A percentile compares a stretch with the other conserved stretches of the same genome.
phyloP scores from a whole-genome alignment of 2,329 filamentous ascomycete species.

The Fusarium sulawesiense region DNA sequence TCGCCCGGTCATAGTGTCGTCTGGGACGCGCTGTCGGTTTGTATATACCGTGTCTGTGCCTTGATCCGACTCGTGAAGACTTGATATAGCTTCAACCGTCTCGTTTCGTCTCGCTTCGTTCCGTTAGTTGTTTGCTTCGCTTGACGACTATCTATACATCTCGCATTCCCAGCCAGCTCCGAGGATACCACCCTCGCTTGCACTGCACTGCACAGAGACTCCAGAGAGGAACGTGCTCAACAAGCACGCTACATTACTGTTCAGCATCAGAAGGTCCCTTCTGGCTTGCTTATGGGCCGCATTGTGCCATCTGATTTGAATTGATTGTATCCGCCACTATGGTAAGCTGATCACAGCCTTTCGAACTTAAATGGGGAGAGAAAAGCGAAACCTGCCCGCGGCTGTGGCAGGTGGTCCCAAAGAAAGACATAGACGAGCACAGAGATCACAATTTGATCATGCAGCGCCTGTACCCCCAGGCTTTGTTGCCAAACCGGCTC shows the following conservation, averaged over 20 bases:
- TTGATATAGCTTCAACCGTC: constrained; percentile 37
- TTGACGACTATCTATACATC: constrained; percentile 15
- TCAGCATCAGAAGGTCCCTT: constrained; percentile 28
- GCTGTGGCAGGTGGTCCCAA: constrained; percentile 50
- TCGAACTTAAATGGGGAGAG: constrained; percentile 51
- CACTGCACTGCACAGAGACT: constrained; percentile 17
- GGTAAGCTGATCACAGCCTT: constrained; percentile 45
- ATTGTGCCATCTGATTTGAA: constrained; percentile 30
- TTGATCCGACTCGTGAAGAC: constrained; percentile 40
- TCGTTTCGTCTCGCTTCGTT: constrained; percentile 13
- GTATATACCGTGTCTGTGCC: constrained; percentile 40
- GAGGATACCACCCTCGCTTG: constrained; percentile 25
- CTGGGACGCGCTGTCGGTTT: constrained; percentile 38
- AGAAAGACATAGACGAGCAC: constrained; percentile 51
- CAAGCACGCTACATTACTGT: constrained; percentile 29
- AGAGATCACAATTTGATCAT: constrained; percentile 50
- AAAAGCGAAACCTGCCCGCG: constrained; percentile 50
- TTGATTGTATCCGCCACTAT: constrained; percentile 39
- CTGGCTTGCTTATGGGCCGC: constrained; percentile 34
- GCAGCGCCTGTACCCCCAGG: constrained; percentile 50
- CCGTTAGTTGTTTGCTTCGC: constrained; percentile 26
- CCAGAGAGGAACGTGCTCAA: constrained; percentile 18
- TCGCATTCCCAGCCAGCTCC: constrained; percentile 13
- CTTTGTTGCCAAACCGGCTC: constrained; percentile 53
- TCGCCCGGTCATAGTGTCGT: constrained; percentile 37